Conservation (phyloP, 1,284 basidiomycete species). For the Inonotus hispidus region DNA sequence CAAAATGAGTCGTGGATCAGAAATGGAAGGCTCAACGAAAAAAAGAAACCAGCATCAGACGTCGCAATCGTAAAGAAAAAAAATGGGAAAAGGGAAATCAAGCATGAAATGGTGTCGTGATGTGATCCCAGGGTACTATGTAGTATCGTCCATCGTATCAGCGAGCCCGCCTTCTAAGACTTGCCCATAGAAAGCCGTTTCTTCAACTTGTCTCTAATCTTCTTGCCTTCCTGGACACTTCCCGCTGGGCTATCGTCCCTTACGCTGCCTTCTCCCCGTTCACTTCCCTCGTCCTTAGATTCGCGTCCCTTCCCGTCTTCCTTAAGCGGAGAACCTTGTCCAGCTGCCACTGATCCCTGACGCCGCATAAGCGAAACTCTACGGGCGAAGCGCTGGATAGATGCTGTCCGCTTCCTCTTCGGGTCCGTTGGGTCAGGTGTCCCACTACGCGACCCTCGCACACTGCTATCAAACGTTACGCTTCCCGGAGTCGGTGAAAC, state of each 20-base stretch:
- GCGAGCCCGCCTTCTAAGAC: conserved; percentile 6
- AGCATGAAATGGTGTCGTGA: neutral
- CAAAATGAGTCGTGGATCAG: neutral
- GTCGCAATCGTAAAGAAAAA: conserved; percentile 8
- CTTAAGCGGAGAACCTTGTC: conserved; percentile 21
- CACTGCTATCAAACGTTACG: conserved; percentile 35
- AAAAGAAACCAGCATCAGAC: neutral
- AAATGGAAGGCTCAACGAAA: conserved; percentile 8
- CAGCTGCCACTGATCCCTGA: conserved; percentile 41
- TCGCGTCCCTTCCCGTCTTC: conserved; percentile 9
- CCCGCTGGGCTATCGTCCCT: conserved; percentile 43
- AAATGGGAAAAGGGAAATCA: conserved; percentile 4
- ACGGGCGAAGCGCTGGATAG: conserved; percentile 72
- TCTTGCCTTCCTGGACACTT: conserved; percentile 36
- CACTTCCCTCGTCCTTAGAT: conserved; percentile 13
- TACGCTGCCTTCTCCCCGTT: conserved; percentile 26
- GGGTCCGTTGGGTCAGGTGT: conserved; percentile 71
- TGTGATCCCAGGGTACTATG: neutral
- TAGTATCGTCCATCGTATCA: neutral
- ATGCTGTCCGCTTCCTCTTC: conserved; percentile 71
- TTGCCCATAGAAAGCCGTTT: conserved; percentile 39
- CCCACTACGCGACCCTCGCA: conserved; percentile 36
- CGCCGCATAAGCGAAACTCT: conserved; percentile 63
- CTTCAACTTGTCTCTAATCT: conserved; percentile 29
- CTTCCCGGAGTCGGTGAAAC: conserved; percentile 24